A percentile compares a stretch with the other conserved stretches of the same genome.
Conservation (phyloP, 148 eudicot species). For the Pharnaceum exiguum region DNA sequence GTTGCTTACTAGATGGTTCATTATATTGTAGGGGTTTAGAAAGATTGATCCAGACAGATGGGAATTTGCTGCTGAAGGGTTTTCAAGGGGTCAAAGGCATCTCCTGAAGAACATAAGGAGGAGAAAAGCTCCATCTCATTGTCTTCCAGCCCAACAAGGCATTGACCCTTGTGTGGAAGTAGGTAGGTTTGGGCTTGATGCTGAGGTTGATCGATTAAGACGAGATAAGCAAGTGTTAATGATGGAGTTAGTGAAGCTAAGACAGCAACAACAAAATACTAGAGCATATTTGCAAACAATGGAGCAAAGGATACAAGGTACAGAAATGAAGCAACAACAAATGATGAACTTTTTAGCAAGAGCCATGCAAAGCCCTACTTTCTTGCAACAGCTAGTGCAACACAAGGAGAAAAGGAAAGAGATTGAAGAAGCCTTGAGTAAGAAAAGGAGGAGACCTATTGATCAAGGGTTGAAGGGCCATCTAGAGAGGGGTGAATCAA, state of each 20-base stretch:
- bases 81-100: conserved; percentile 64
- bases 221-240: conserved; percentile 61
- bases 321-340: conserved; percentile 72
- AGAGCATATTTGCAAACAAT: conserved; percentile 53
- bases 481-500: conserved; percentile 15
- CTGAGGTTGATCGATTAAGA: conserved; percentile 52
- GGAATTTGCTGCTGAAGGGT: conserved; percentile 91
- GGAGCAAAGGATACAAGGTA: conserved; percentile 69
- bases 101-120: conserved; percentile 66
- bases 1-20: neutral
- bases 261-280: conserved; percentile 70
- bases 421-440: conserved; percentile 49
- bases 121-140: conserved; percentile 45
- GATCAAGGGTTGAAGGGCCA: conserved; percentile 32
- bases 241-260: conserved; percentile 71
- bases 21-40: conserved; percentile 70
- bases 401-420: conserved; percentile 55
- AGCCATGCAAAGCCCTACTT: conserved; percentile 78
- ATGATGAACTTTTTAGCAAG: conserved; percentile 90
- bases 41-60: conserved; percentile 89
- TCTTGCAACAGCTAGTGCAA: conserved; percentile 51
- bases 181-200: conserved; percentile 53
- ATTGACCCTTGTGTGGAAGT: conserved; percentile 55
- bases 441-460: conserved; percentile 60
- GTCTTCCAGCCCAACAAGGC: conserved; percentile 35